phyloP scores from a whole-genome alignment of 306 rosid species.

The Vachellia collinsii region DNA sequence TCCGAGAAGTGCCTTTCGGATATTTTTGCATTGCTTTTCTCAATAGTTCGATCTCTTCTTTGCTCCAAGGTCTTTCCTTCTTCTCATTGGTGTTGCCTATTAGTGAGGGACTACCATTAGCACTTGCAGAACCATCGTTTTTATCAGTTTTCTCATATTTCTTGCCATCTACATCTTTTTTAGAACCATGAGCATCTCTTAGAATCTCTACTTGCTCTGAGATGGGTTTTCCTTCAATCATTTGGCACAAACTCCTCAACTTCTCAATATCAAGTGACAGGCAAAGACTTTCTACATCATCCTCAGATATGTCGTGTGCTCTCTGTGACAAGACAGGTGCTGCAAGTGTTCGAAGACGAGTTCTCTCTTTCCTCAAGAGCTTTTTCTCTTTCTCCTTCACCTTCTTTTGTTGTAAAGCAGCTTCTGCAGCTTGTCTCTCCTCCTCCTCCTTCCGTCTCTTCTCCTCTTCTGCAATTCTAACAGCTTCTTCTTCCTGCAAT shows the following conservation, averaged over 20 bases:
- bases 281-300: conserved; percentile 84
- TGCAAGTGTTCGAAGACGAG: conserved; percentile 78
- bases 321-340: conserved; percentile 57
- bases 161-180: conserved; percentile 46
- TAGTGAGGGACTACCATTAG: conserved; percentile 51
- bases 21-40: conserved; percentile 84
- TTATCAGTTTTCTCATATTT: conserved; percentile 48
- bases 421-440: conserved; percentile 79
- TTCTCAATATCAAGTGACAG: conserved; percentile 60
- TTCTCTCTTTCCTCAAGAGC: conserved; percentile 87
- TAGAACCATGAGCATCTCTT: conserved; percentile 55
- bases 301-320: conserved; percentile 60
- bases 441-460: conserved; percentile 72
- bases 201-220: conserved; percentile 61
- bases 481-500: conserved; percentile 91
- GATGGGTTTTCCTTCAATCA: conserved; percentile 64
- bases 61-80: conserved; percentile 93
- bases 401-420: conserved; percentile 56
- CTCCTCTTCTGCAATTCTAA: conserved; percentile 88
- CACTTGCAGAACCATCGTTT: conserved; percentile 62
- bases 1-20: conserved; percentile 94
- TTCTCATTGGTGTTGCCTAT: conserved; percentile 63
- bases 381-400: conserved; percentile 92
- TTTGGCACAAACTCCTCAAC: conserved; percentile 73
- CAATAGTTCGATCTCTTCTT: conserved; percentile 90